Percentiles rank a stretch among this genome's conserved stretches.
Evolutionary conservation across 345 rosid species (phyloP).

Genomic region (Sisymbrium altissimum): DNA sequence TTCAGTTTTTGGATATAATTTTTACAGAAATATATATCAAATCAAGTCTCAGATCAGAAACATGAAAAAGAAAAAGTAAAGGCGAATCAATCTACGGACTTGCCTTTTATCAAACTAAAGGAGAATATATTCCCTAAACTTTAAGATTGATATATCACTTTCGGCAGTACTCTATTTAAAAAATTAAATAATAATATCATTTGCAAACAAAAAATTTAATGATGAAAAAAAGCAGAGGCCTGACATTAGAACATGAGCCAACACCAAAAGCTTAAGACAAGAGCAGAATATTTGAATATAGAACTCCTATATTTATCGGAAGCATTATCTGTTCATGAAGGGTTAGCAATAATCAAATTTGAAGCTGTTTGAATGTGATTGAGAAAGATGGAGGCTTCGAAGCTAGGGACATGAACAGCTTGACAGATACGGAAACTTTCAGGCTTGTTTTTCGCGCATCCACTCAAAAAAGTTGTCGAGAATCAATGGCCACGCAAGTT

Average conservation of each 20-base stretch:
- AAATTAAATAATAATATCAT: neutral
- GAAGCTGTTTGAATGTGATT: neutral
- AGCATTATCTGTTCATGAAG: no score
- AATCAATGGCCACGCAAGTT: conserved; percentile 95
- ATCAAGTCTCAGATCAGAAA: neutral
- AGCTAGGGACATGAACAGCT: conserved; percentile 37
- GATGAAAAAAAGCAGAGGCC: conserved; percentile 4
- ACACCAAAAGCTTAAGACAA: neutral
- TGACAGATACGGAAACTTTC: conserved; percentile 21
- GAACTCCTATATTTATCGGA: neutral
- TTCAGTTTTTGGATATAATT: neutral
- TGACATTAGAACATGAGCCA: neutral
- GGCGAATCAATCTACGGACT: conserved; percentile 5
- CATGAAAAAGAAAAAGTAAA: neutral
- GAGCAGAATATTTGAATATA: neutral
- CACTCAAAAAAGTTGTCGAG: conserved; percentile 98
- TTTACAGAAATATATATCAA: neutral
- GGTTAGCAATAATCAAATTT: neutral
- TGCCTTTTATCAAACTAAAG: neutral
- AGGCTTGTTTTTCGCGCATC: conserved; percentile 74
- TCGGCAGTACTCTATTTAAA: conserved; percentile 1
- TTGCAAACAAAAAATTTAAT: neutral
- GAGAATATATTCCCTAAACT: conserved; percentile 16
- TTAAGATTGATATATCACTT: neutral
- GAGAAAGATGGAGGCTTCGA: no score